Conservation (phyloP, 495 filamentous ascomycete genomes). For the Astrothelium subdiscretum region DNA sequence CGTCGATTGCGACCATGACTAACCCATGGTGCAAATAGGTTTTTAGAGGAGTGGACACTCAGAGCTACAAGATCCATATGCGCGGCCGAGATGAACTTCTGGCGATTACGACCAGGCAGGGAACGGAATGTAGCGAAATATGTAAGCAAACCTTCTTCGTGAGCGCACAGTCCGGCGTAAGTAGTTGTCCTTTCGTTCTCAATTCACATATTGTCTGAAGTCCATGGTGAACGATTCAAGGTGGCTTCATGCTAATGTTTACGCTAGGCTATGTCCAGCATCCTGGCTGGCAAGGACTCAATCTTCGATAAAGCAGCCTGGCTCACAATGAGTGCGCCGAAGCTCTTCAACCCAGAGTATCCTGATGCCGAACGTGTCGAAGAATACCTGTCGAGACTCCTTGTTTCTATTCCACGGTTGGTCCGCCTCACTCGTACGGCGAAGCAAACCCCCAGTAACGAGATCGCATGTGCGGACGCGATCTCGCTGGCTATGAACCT, state of each 20-base stretch:
- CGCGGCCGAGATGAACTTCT: neutral
- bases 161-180: neutral
- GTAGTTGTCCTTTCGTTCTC: neutral
- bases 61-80: neutral
- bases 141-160: neutral
- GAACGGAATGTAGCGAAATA: neutral
- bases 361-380: neutral
- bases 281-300: neutral
- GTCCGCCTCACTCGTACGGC: neutral
- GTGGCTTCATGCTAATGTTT: neutral
- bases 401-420: neutral
- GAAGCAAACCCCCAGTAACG: neutral
- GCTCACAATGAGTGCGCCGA: neutral
- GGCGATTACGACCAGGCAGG: neutral
- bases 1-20: neutral
- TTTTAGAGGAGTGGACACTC: neutral
- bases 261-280: neutral
- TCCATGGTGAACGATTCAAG: neutral
- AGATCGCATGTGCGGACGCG: neutral
- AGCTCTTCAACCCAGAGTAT: neutral
- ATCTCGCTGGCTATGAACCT: neutral
- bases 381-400: neutral
- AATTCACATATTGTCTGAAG: neutral
- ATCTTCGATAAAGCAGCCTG: neutral
- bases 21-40: neutral